Base-by-base conservation (phyloP, 75 land plant species). In the Ceratopteris richardii region DNA sequence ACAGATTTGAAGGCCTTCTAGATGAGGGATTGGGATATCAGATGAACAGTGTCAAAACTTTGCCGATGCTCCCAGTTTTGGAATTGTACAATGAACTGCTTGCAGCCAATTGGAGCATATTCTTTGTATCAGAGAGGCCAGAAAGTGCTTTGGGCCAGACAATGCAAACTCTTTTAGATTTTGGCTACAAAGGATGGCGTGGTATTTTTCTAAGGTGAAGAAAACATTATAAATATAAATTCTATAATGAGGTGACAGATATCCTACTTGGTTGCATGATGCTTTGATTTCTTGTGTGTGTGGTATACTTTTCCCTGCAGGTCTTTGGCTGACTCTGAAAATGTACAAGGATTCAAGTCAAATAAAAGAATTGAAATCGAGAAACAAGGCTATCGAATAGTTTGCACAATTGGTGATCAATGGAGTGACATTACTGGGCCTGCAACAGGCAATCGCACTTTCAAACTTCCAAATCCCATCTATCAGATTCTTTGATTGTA, bases 401-500 rank as follows among this genome's bases (percentile, higher is more conserved):
- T 64, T 23, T 68, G 74, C 11, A 74, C 71, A 21, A 39, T 69
- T 14, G 88, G 88, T 41, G 88, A 84, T 75, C 88, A 84, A 42
- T 84, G 88, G 88, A 82, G 88, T 54, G 88, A 84, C 48, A 51
- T 84, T 17, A 10, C 54, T n/a, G 74, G 82, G 7, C 61, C 69
- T 13, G 58, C 57, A 22, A 54, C 39, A 9, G 74, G 79, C 11
- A 69, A 69, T 44, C 64, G 67, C 17, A 75, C 82, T 10, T 84
- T 84, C 51, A 84, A 84, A 67, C 56, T 84, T 7, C 85, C 88
- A 10, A 75, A 84, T 71, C 88, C 88, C 3, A 71, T 84, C 81
- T 84, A 78, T 50, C 63, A 77, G 29, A 81, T 80, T 25, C 57
- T 56, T 16, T 76, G 66, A 70, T 33, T 33, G n/a, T n/a, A n/a